Percentiles rank a stretch among this genome's conserved stretches.
These are phyloP conservation scores for Epichloe bromicola DNA, from an alignment of 2,329 filamentous ascomycete species.

Conservation along the genomic window DNA sequence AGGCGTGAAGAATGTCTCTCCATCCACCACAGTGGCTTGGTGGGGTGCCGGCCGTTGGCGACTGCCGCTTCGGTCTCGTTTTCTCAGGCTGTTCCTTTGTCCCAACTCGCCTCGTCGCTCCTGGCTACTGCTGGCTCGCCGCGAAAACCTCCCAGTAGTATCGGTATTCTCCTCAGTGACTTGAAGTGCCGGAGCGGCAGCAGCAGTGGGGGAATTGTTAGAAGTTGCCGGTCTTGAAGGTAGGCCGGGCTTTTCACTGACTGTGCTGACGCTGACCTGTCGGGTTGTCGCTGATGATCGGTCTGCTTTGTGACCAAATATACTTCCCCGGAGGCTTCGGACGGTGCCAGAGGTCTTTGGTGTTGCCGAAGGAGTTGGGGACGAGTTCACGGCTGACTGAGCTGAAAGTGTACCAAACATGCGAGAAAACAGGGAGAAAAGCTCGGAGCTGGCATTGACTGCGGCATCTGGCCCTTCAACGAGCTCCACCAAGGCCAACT, in stretches of 20 bases:
- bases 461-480: slow-evolving; percentile 73
- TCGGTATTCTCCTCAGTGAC: slow-evolving; percentile 53
- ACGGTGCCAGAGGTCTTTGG: slow-evolving; percentile 62
- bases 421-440: slow-evolving; percentile 68
- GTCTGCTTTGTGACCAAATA: slow-evolving; percentile 53
- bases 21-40: slow-evolving; percentile 32
- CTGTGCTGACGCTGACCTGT: slow-evolving; percentile 22
- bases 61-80: slow-evolving; percentile 37
- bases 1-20: slow-evolving; percentile 38
- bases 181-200: slow-evolving; percentile 56
- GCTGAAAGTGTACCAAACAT: slow-evolving; percentile 53
- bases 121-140: slow-evolving; percentile 21
- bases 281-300: slow-evolving; percentile 30
- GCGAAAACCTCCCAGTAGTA: slow-evolving; percentile 16
- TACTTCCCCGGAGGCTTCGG: slow-evolving; percentile 57
- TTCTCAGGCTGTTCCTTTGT: slow-evolving; percentile 39
- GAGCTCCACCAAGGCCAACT: slow-evolving; percentile 71
- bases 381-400: slow-evolving; percentile 30
- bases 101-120: slow-evolving; percentile 32
- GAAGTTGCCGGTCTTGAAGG: slow-evolving; percentile 23
- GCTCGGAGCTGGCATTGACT: slow-evolving; percentile 76
- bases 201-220: slow-evolving; percentile 26
- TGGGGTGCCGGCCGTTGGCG: slow-evolving; percentile 32
- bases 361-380: slow-evolving; percentile 33
- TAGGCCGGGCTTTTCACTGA: slow-evolving; percentile 23